Percentiles rank a stretch among this genome's conserved stretches.
These are phyloP conservation scores for Polytrichum commune DNA, from an alignment of 225 moss, liverwort and hornwort species.

Conservation along the genomic window DNA sequence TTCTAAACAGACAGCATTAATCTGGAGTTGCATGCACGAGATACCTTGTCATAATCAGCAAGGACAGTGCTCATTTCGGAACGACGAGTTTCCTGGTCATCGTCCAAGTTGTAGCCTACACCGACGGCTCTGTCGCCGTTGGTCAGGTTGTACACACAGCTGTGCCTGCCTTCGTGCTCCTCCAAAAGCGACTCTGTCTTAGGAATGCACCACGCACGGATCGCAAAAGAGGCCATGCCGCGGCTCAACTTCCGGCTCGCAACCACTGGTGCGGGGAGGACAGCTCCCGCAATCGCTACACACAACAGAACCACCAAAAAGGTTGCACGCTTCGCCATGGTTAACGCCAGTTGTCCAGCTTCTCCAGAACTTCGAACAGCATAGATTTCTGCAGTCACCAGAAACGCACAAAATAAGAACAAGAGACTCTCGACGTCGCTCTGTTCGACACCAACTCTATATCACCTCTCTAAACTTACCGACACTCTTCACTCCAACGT, in stretches of 20 bases:
- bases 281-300: not conserved
- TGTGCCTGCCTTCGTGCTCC: slow-evolving; percentile 63
- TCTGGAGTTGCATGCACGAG: not conserved
- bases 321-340: slow-evolving; percentile 18
- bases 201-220: slow-evolving; percentile 69
- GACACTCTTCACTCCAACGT: too few relatives aligned
- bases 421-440: too few relatives aligned
- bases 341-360: not conserved
- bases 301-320: slow-evolving; percentile 2
- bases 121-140: slow-evolving; percentile 70
- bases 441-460: too few relatives aligned
- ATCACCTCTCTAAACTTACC: too few relatives aligned
- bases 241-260: slow-evolving; percentile 22
- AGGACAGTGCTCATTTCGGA: slow-evolving; percentile 46
- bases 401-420: too few relatives aligned
- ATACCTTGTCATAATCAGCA: slow-evolving; percentile 70
- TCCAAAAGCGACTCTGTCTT: slow-evolving; percentile 52
- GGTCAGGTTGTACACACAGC: slow-evolving; percentile 52
- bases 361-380: too few relatives aligned
- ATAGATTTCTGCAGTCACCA: too few relatives aligned
- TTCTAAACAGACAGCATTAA: too few relatives aligned
- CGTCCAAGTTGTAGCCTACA: slow-evolving; percentile 74
- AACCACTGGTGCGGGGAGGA: slow-evolving; percentile 1
- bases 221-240: slow-evolving; percentile 23
- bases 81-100: slow-evolving; percentile 49